phyloP scores from a whole-genome alignment of 2,329 filamentous ascomycete genomes.

The Teratosphaeria zuluensis region DNA sequence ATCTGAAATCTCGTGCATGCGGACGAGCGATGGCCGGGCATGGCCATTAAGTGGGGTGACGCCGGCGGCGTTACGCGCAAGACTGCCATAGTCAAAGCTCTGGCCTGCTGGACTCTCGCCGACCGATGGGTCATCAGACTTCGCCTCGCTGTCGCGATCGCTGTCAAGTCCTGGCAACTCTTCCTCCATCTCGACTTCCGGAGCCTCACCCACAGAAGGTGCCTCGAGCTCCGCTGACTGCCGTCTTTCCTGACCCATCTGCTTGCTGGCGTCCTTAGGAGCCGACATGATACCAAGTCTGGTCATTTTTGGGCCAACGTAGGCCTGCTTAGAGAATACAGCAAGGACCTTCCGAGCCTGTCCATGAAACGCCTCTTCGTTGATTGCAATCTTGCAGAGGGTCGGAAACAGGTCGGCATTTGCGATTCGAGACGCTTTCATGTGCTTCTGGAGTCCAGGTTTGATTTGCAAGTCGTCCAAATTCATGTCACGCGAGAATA shows the following conservation, averaged over 20 bases:
- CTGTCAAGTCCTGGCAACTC: neutral
- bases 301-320: neutral
- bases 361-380: neutral
- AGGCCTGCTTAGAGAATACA: neutral
- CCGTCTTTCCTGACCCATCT: neutral
- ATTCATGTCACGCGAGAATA: neutral
- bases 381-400: neutral
- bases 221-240: neutral
- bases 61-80: neutral
- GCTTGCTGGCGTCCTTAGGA: neutral
- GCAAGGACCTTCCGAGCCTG: neutral
- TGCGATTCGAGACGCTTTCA: neutral
- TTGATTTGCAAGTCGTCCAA: neutral
- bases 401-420: neutral
- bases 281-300: neutral
- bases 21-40: neutral
- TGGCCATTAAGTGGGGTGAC: neutral
- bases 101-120: neutral
- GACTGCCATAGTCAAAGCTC: neutral
- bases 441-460: neutral
- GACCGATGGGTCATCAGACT: neutral
- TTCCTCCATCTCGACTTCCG: neutral
- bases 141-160: neutral
- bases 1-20: conserved; percentile 5
- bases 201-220: neutral